Evolutionary conservation across 2,329 filamentous ascomycete species (phyloP).

Genomic region (Aureobasidium zeae): DNA sequence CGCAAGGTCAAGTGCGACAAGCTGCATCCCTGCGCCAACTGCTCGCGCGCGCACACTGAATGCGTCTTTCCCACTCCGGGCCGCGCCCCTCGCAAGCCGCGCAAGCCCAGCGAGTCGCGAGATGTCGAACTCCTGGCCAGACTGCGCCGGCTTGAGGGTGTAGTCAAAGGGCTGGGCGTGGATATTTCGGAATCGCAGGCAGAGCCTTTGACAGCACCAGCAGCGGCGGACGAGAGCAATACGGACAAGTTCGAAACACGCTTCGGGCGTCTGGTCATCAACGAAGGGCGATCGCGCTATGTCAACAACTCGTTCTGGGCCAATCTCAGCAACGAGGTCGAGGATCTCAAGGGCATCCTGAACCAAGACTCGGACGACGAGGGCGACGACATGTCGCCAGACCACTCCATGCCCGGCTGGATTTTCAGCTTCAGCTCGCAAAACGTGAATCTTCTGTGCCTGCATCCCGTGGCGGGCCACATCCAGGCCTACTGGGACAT

Average conservation of each 20-base stretch:
- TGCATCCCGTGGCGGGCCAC: slow-evolving; percentile 58
- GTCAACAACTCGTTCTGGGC: slow-evolving; percentile 71
- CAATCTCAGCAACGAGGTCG: slow-evolving; percentile 63
- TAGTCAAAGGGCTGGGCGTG: slow-evolving; percentile 54
- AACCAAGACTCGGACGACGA: slow-evolving; percentile 55
- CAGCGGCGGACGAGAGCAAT: background rate
- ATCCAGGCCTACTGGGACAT: slow-evolving; percentile 60
- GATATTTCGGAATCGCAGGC: slow-evolving; percentile 23
- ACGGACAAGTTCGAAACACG: slow-evolving; percentile 32
- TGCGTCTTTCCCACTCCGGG: slow-evolving; percentile 69
- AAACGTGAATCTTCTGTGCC: slow-evolving; percentile 54
- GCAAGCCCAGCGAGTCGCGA: slow-evolving; percentile 52
- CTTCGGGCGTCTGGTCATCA: slow-evolving; percentile 61
- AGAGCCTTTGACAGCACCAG: background rate
- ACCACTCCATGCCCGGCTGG: slow-evolving; percentile 43
- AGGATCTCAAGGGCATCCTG: slow-evolving; percentile 53
- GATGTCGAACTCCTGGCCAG: slow-evolving; percentile 61
- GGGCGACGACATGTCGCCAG: slow-evolving; percentile 42
- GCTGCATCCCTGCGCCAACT: slow-evolving; percentile 66
- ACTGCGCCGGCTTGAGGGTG: slow-evolving; percentile 62
- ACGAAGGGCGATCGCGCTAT: slow-evolving; percentile 62
- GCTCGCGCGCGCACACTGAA: slow-evolving; percentile 58
- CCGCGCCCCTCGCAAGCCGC: slow-evolving; percentile 58
- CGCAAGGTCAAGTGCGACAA: slow-evolving; percentile 72
- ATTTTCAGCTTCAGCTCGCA: slow-evolving; percentile 63